Base-by-base conservation (phyloP, 73 alveolate genomes). In the Paramecium primaurelia region DNA sequence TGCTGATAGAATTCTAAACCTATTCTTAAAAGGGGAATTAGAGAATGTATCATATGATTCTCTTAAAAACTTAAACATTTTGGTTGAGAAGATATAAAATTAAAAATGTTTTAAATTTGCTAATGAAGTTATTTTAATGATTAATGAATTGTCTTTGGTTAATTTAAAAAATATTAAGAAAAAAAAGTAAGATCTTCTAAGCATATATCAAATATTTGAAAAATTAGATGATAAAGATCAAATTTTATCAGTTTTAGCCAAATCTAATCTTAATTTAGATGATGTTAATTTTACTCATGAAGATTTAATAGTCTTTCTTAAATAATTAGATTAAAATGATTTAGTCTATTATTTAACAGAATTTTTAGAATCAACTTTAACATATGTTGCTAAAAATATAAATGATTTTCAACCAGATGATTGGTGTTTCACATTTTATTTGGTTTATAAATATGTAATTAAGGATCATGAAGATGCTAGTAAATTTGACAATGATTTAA, bases 341-440 rank as follows among this genome's bases (percentile, higher is more conserved):
- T 34, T 75, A 11, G 88, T 75, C n/a, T 75, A 75, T 37, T 75
- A 75, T 37, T 34, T 75, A 8, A 34, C 42, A 16, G 88, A 75
- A 6, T 75, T 75, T 36, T 40, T 75, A 10, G 88, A 75, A 75
- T 75, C 58, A 1, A 22, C 88, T n/a, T 11, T 75, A 36, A 34
- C 58, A 3, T 75, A 37, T 36, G 60, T 75, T 16, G 60, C 68
- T 36, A 36, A 30, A 6, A 37, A 75, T 26, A 40, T 75, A 3
- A 40, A 75, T 14, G 20, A 75, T 12, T 75, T 75, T 10, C 20
- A 30, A 37, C 60, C 68, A 34, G 88, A 75, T 32, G 88, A 75
- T 75, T 75, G 88, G 88, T 75, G 88, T 37, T 75, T 34, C 42
- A 34, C 60, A 37, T 75, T 75, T n/a, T 75, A 75, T 75, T 36